Evolutionary conservation across 805 yeast genomes (phyloP), one percentile per base, ranked within the genome.

Genomic region (Kodamaea restingae): DNA sequence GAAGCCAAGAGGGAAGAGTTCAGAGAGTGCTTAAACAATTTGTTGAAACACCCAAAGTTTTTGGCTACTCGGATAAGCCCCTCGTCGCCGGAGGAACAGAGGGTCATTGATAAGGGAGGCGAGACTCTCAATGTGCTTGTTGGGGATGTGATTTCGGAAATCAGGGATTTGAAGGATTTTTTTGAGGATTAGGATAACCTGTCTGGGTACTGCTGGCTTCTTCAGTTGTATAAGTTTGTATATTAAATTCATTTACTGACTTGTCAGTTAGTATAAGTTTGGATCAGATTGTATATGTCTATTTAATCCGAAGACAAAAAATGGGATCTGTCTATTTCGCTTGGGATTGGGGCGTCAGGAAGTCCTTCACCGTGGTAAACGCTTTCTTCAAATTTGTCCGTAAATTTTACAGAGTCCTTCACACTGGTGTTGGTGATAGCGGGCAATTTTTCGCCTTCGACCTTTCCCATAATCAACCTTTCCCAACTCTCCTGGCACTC

Each of bases 401-500:
- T 41, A 41, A 33, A 60, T 34, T 67, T 64, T 4, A 61, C 61
- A 6, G 70, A 48, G 1, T 39, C 51, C 1, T 36, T 17, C 32
- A 71, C 35, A 2, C 76, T 58, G n/a, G 67, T 52, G 52, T 75
- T 75, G 11, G 45, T 50, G 39, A 64, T 63, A 9, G 31, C 31
- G 4, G 52, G 52, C 32, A 46, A 36, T 15, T 33, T 38, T 3
- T 55, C 55, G 12, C 54, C 54, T 7, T 42, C 39, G 4, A 67
- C 63, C 56, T 81, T 71, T 49, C 95, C 95, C 37, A 67, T 59
- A 47, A 88, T 70, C 50, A 91, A 75, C 43, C 71, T 70, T 54
- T 80, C 74, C 97, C 97, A 91, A 40, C 96, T 87, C 53, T 78
- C 82, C 56, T 76, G 65, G 59, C 95, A 86, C 67, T 88, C 95